phyloP scores from a whole-genome alignment of 1,139 yeast species.

The Pichia sp. region DNA sequence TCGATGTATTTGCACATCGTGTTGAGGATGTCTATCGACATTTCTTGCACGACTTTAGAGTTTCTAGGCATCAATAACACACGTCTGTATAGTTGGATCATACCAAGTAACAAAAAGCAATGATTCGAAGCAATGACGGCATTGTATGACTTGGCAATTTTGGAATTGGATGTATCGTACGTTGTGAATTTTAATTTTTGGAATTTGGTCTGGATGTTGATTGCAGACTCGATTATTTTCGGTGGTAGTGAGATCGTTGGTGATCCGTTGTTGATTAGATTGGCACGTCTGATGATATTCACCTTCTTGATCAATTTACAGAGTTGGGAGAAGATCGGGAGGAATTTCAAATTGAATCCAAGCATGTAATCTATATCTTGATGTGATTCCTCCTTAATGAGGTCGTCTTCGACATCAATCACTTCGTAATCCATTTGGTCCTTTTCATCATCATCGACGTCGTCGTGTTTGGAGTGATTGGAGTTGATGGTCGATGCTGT shows the following conservation, averaged over 20 bases:
- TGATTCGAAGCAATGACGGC: conserved; percentile 53
- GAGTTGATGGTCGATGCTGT: too few relatives aligned
- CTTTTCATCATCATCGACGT: conserved; percentile 19
- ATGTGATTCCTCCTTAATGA: conserved; percentile 27
- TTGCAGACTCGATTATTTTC: conserved; percentile 41
- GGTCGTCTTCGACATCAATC: conserved; percentile 16
- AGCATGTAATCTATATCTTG: conserved; percentile 54
- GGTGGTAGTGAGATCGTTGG: conserved; percentile 33
- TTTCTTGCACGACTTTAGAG: conserved; percentile 46
- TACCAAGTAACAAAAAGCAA: conserved; percentile 54
- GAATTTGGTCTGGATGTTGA: conserved; percentile 45
- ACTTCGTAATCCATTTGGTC: conserved; percentile 30
- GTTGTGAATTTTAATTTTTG: conserved; percentile 30
- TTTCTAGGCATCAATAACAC: conserved; percentile 47
- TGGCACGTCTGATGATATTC: conserved; percentile 25
- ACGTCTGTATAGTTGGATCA: conserved; percentile 56
- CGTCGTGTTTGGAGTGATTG: neutral
- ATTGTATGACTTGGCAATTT: conserved; percentile 17
- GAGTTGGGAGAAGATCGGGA: conserved; percentile 49
- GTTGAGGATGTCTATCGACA: conserved; percentile 43
- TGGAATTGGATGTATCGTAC: conserved; percentile 18
- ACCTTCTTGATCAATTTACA: conserved; percentile 44
- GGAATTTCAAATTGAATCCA: conserved; percentile 56
- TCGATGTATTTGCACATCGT: conserved; percentile 40
- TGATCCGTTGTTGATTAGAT: conserved; percentile 15